Conservation (phyloP, 2,329 filamentous ascomycete genomes). For the Colletotrichum sp. region DNA sequence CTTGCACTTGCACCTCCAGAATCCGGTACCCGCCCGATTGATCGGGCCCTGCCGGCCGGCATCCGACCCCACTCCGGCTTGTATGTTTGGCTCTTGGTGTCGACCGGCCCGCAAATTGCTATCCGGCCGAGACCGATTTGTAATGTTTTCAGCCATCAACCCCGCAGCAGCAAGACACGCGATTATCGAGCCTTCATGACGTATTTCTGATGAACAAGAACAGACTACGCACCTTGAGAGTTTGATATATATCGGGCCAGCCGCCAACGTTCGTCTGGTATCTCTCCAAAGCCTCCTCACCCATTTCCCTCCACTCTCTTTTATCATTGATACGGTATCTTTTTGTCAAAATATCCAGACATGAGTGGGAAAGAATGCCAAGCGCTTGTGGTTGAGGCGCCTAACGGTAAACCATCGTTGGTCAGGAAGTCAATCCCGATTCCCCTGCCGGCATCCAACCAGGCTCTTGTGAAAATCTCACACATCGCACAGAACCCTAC, state of each 20-base stretch:
- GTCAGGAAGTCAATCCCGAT: background rate
- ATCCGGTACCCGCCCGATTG: background rate
- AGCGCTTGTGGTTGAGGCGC: conserved; percentile 5
- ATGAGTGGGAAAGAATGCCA: background rate
- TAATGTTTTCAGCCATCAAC: background rate
- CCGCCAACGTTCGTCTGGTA: background rate
- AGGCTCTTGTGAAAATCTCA: conserved; percentile 27
- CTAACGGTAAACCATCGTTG: background rate
- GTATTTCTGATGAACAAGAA: background rate
- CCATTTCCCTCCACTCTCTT: background rate
- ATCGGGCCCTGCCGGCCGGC: background rate
- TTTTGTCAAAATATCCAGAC: background rate
- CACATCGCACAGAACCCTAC: conserved; percentile 31
- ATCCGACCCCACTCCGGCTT: background rate
- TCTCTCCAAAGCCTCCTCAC: background rate
- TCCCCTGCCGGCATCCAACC: conserved; percentile 13
- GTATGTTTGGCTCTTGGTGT: background rate
- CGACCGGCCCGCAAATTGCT: background rate
- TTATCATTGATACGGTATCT: background rate
- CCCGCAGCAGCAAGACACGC: background rate
- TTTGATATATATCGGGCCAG: background rate
- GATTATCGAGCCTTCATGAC: background rate
- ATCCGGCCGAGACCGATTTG: background rate
- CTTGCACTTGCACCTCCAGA: background rate
- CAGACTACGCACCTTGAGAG: background rate